Base-by-base conservation (phyloP, 2,329 filamentous ascomycete genomes). In the Ophiostoma ips region DNA sequence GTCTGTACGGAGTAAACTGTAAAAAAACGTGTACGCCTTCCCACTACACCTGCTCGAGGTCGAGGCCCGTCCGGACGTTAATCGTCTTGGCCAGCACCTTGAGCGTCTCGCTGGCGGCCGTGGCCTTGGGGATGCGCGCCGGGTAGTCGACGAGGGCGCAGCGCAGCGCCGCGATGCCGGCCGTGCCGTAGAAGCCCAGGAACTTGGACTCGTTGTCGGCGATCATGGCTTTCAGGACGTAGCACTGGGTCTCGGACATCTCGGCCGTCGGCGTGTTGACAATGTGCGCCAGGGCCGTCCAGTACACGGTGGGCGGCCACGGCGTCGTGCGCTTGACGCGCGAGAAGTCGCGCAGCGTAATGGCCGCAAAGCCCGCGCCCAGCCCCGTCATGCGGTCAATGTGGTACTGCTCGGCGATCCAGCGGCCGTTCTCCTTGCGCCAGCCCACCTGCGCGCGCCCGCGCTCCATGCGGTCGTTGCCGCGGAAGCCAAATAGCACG, bases 371-470 rank as follows among this genome's bases (percentile, higher is more conserved):
- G 0, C 90, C 90, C 3, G 84, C 83, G 1, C 81, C 87, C 1
- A 95, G 71, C 0, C 88, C 90, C 4, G 79, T 81, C 83, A 94
- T 90, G 52, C 84, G 78, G 62, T 89, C 83, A 57, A 78, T 77
- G 65, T 95, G 88, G n/a, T 70, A 69, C 62, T 87, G 80, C 58
- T 85, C 81, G 2, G 72, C 68, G 52, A 84, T 71, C 70, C 76
- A 90, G 7, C 67, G 66, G 6, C 73, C 71, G 9, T 68, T 71
- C 12, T 79, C 74, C 56, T 72, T 77, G 64, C 72, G 75, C 87
- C 87, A 94, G 0, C 87, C 87, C 2, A 94, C 65, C n/a, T 76
- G 73, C 16, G 65, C 57, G 12, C 81, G 76, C 1, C 87, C 87
- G 11, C 71, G 70, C 43, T 79, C 74, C 1, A 81, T 94, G 54